phyloP scores from a whole-genome alignment of 1,139 yeast genomes.

The Hyphopichia wangnamkhiaoensis region DNA sequence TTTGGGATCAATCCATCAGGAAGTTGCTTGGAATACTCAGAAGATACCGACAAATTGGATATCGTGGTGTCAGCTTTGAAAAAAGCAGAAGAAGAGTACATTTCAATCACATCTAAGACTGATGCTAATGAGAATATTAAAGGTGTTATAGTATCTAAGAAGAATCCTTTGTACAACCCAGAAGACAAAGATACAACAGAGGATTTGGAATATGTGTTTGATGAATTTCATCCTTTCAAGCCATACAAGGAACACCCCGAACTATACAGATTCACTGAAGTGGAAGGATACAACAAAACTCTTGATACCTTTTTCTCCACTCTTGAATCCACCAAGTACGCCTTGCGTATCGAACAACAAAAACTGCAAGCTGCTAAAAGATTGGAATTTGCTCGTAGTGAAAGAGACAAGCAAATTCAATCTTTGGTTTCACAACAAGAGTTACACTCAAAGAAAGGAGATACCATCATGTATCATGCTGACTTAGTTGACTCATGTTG shows the following conservation, averaged over 20 bases:
- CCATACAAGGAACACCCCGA: constrained; percentile 50
- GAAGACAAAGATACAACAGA: constrained; percentile 32
- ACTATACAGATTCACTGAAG: constrained; percentile 32
- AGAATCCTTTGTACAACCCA: constrained; percentile 49
- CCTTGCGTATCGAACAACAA: constrained; percentile 71
- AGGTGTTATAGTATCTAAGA: constrained; percentile 71
- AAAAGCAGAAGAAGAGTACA: constrained; percentile 46
- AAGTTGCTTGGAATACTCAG: constrained; percentile 38
- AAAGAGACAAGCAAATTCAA: constrained; percentile 70
- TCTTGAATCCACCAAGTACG: constrained; percentile 77
- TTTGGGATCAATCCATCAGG: constrained; percentile 47
- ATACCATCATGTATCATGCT: constrained; percentile 68
- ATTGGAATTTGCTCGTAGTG: constrained; percentile 71
- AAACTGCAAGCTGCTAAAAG: constrained; percentile 74
- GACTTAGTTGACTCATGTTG: constrained; percentile 73
- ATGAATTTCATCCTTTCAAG: constrained; percentile 83
- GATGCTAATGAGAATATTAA: constrained; percentile 25
- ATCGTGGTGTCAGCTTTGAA: constrained; percentile 47
- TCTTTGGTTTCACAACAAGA: constrained; percentile 67
- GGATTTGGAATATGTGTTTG: constrained; percentile 57
- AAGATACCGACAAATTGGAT: constrained; percentile 17
- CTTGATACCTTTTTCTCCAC: constrained; percentile 85
- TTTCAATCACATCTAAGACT: constrained; percentile 18
- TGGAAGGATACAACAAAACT: constrained; percentile 73
- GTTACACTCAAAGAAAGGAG: constrained; percentile 67